Base-by-base conservation (phyloP, 768 basidiomycete genomes). In the Grammothele lineata region DNA sequence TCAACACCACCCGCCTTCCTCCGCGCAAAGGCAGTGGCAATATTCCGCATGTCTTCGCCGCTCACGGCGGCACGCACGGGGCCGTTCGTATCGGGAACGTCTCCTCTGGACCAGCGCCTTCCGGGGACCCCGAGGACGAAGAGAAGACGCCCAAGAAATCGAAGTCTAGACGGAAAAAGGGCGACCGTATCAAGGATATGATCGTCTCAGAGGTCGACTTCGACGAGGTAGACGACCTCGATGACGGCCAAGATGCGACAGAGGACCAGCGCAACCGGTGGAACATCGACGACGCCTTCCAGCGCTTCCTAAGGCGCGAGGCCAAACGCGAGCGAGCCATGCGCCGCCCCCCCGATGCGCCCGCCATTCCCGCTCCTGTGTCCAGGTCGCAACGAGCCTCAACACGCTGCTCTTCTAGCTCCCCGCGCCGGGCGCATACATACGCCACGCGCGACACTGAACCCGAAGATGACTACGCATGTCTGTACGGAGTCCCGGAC, bases 21-120 rank as follows among this genome's bases (percentile, higher is more conserved):
- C 62, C 67, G 2, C 76, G 83, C 9, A 74, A 73, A 51, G 85
- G 85, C 4, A 63, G 62, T 2, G 77, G 83, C 3, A 85, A 86
- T 57, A 69, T 70, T 22, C 86, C 85, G 0, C 72, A 73, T 49
- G 67, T 86, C 9, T 86, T 88, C 60, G 54, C 56, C 6, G 82
- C 81, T 23, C 62, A 53, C 17, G 65, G 63, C 24, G 37, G 40
- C 11, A 47, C 56, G 1, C 46, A 44, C 18, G 48, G 43, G n/a
- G 54, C 56, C n/a, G 50, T 62, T 3, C 55, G 53, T 35, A 50
- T 57, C 40, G 50, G 56, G 4, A 49, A 61, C 37, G 41, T 59
- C 42, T 50, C 48, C 17, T 43, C 55, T 23, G 32, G 27, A 14
- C 39, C 33, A 14, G 24, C 36, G 21, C 42, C 43, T 39, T 23